Evolutionary conservation across 2,329 filamentous ascomycete species (phyloP).

Genomic region (Beauveria varroae): DNA sequence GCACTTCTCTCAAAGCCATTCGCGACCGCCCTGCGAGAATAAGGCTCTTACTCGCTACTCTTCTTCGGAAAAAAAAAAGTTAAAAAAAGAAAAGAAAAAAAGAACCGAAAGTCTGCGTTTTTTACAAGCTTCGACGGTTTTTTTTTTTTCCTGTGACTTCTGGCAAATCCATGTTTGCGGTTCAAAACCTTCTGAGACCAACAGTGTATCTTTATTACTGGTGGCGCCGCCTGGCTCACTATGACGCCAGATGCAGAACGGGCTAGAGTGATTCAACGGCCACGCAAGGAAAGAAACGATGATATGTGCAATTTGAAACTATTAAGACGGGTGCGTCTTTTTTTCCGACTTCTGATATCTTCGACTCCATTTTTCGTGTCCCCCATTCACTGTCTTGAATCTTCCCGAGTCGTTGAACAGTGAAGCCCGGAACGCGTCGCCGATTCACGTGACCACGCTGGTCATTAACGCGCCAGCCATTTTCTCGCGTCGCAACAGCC

Average conservation of each 20-base stretch:
- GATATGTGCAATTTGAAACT: not conserved
- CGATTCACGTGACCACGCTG: conserved; percentile 27
- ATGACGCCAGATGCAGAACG: not conserved
- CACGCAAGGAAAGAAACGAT: not conserved
- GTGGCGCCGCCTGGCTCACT: not conserved
- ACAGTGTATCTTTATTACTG: not conserved
- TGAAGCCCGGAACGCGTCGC: not conserved
- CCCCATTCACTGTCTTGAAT: not conserved
- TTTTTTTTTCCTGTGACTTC: no score
- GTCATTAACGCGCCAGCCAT: conserved; percentile 36
- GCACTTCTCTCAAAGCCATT: no score
- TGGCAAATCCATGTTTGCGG: not conserved
- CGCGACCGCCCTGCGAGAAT: no score
- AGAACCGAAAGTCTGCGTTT: no score
- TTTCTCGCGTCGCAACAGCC: conserved; percentile 30
- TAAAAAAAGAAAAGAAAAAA: no score
- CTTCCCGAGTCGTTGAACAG: not conserved
- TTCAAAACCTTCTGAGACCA: not conserved
- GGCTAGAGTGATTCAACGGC: not conserved
- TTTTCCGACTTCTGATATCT: not conserved
- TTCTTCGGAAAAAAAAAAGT: no score
- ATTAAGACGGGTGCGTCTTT: not conserved
- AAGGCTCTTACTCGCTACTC: no score
- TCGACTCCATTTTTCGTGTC: not conserved
- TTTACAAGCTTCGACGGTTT: no score